Evolutionary conservation across 164 flowering plant species (phyloP).

Genomic region (Stephania japonica): DNA sequence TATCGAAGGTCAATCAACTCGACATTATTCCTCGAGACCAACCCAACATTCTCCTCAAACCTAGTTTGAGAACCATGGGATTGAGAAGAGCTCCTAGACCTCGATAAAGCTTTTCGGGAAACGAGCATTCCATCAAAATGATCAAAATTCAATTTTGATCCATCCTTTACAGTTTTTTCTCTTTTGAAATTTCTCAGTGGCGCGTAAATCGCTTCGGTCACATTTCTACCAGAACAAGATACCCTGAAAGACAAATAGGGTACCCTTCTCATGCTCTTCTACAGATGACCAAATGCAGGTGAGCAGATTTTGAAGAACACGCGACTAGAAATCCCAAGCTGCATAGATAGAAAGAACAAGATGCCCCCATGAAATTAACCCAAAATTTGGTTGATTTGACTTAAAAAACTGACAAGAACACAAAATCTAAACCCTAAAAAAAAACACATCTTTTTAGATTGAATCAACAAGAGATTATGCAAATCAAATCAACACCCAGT

Average conservation of each 20-base stretch:
- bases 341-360: not conserved
- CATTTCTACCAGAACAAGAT: conserved; percentile 25
- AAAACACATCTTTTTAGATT: not conserved
- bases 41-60: conserved; percentile 2
- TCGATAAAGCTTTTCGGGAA: conserved; percentile 10
- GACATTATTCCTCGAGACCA: conserved; percentile 9
- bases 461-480: not conserved
- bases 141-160: conserved; percentile 10
- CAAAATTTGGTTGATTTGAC: not conserved
- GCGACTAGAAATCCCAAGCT: not conserved
- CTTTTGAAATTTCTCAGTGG: conserved; percentile 8
- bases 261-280: conserved; percentile 41
- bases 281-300: not conserved
- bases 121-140: conserved; percentile 9
- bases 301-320: not conserved
- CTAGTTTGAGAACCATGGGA: not conserved
- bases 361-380: not conserved
- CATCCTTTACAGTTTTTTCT: conserved; percentile 13
- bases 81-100: conserved; percentile 25
- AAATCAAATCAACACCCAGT: too few species aligned
- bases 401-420: not conserved
- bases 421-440: not conserved
- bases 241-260: conserved; percentile 37
- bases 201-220: conserved; percentile 10
- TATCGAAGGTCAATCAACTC: conserved; percentile 41